phyloP scores from a whole-genome alignment of 225 moss, liverwort and hornwort species.

The Lunularia cruciata region DNA sequence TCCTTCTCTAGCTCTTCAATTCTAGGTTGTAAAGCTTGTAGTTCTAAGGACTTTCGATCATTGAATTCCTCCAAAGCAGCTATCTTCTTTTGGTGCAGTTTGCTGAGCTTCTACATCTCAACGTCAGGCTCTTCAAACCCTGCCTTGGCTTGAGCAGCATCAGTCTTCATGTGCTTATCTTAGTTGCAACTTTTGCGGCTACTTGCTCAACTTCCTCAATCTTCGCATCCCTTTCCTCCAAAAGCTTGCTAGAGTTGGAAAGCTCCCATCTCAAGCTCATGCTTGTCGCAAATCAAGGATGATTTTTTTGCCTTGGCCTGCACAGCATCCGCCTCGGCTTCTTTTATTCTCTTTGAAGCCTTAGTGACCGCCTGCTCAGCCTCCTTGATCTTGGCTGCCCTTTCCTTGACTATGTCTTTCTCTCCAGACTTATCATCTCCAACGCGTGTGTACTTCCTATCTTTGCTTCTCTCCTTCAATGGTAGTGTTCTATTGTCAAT shows the following conservation, averaged over 20 bases:
- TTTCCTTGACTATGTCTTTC: constrained; percentile 5
- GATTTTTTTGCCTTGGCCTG: constrained; percentile 7
- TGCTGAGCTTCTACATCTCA: constrained; percentile 4
- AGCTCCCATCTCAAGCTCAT: constrained; percentile 4
- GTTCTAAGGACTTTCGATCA: background rate
- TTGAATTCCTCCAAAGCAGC: constrained; percentile 2
- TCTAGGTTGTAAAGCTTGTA: background rate
- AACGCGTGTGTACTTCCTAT: too few relatives aligned
- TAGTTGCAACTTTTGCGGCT: background rate
- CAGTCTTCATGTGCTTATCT: background rate
- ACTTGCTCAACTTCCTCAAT: background rate
- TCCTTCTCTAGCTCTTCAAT: constrained; percentile 15
- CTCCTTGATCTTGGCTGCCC: constrained; percentile 3
- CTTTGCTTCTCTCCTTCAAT: too few relatives aligned
- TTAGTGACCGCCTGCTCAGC: constrained; percentile 9
- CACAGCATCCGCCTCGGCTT: too few relatives aligned
- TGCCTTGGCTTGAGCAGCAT: constrained; percentile 5
- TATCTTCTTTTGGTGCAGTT: constrained; percentile 1
- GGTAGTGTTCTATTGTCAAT: too few relatives aligned
- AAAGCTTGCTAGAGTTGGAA: background rate
- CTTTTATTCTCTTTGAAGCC: too few relatives aligned
- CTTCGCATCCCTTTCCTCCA: constrained; percentile 4
- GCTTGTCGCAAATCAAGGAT: background rate
- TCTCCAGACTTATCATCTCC: too few relatives aligned
- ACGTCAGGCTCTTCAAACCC: background rate